These are phyloP conservation scores for Suhomyces terraborum DNA, from an alignment of 1,139 yeast genomes.

Conservation along the genomic window DNA sequence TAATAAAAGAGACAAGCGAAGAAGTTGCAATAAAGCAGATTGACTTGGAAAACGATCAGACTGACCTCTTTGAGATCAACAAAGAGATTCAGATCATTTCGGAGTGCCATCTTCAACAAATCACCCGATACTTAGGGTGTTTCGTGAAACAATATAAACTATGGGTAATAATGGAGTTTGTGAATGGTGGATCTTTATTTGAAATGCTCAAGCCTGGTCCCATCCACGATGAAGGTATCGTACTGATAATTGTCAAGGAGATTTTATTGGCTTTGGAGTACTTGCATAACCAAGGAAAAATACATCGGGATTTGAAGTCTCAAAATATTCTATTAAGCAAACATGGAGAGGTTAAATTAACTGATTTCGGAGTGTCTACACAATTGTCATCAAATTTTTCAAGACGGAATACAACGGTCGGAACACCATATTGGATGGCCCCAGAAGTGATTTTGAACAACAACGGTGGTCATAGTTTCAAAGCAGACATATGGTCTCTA, in stretches of 20 bases:
- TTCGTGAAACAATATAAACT: conserved; percentile 76
- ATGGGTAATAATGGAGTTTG: conserved; percentile 85
- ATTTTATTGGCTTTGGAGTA: conserved; percentile 69
- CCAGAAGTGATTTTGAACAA: conserved; percentile 92
- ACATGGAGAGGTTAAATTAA: conserved; percentile 80
- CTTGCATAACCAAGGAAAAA: conserved; percentile 75
- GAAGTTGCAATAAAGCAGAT: conserved; percentile 73
- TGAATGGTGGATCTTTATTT: conserved; percentile 81
- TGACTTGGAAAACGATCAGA: conserved; percentile 75
- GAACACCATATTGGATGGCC: conserved; percentile 99
- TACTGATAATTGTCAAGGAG: conserved; percentile 60
- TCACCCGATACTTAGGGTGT: conserved; percentile 78
- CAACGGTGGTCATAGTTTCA: conserved; percentile 71
- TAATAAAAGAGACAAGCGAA: conserved; percentile 50
- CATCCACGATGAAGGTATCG: conserved; percentile 42
- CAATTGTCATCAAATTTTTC: conserved; percentile 75
- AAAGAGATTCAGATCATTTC: conserved; percentile 76
- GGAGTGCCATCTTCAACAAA: conserved; percentile 68
- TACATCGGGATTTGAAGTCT: conserved; percentile 85
- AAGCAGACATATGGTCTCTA: conserved; percentile 95
- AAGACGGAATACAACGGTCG: conserved; percentile 93
- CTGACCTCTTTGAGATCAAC: conserved; percentile 77
- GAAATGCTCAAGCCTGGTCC: conserved; percentile 69
- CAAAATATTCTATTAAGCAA: conserved; percentile 75
- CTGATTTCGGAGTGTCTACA: conserved; percentile 98